Evolutionary conservation across 768 basidiomycete genomes (phyloP).

Genomic region (Paxillus ammoniavirescens): DNA sequence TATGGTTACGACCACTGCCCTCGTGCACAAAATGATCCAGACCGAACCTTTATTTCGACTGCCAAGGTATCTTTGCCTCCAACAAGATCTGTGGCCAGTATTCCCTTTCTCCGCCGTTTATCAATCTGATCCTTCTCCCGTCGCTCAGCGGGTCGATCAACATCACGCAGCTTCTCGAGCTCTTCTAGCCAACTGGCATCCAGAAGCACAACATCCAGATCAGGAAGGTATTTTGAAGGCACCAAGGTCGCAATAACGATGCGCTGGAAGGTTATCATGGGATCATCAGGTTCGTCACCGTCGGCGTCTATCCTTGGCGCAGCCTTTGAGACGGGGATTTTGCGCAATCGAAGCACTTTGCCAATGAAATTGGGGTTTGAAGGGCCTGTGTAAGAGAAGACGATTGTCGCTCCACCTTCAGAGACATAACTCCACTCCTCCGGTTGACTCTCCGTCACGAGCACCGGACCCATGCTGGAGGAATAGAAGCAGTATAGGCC

Average conservation of each 20-base stretch:
- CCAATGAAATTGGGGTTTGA: conserved; percentile 49
- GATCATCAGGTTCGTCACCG: conserved; percentile 38
- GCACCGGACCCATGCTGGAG: conserved; percentile 12
- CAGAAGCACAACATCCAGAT: conserved; percentile 46
- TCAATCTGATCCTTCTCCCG: conserved; percentile 60
- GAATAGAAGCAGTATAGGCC: too few relatives aligned
- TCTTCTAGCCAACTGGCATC: conserved; percentile 57
- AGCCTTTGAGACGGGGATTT: conserved; percentile 34
- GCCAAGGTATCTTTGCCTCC: conserved; percentile 57
- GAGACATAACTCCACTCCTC: conserved; percentile 80
- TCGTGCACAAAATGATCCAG: background rate
- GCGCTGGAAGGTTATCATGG: conserved; percentile 55
- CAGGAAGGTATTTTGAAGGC: conserved; percentile 56
- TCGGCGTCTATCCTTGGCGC: conserved; percentile 25
- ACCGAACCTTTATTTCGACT: conserved; percentile 86
- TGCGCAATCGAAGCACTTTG: conserved; percentile 77
- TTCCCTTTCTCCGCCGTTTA: conserved; percentile 47
- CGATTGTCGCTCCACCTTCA: conserved; percentile 91
- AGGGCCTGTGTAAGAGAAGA: conserved; percentile 77
- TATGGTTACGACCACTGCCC: conserved; percentile 2
- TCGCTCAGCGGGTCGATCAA: conserved; percentile 55
- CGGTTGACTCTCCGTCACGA: conserved; percentile 31
- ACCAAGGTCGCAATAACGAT: conserved; percentile 66
- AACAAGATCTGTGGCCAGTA: conserved; percentile 81
- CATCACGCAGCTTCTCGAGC: conserved; percentile 47